Percentiles rank a stretch among this genome's conserved stretches.
phyloP scores from a whole-genome alignment of 2,329 filamentous ascomycete species.

The Penicillium sp. region DNA sequence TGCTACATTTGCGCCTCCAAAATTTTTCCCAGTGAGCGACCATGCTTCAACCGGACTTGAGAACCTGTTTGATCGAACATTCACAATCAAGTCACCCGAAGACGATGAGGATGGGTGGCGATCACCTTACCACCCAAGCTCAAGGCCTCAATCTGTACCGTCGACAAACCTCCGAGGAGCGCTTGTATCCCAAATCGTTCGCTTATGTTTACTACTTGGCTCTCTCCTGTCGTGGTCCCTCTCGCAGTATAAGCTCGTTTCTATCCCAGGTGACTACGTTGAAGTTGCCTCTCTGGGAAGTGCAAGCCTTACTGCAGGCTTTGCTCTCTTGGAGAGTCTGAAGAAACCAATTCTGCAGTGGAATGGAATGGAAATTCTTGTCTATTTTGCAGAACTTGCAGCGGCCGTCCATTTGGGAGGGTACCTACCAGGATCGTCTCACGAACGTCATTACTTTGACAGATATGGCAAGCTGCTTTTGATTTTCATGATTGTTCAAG shows the following conservation, averaged over 20 bases:
- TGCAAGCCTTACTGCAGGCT: slow-evolving; percentile 46
- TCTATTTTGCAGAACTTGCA: slow-evolving; percentile 44
- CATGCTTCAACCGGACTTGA: slow-evolving; percentile 53
- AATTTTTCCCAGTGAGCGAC: slow-evolving; percentile 51
- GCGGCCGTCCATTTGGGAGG: slow-evolving; percentile 45
- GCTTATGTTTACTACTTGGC: slow-evolving; percentile 34
- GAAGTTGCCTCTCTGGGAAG: slow-evolving; percentile 45
- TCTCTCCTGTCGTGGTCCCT: slow-evolving; percentile 40
- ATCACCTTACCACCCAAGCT: slow-evolving; percentile 14
- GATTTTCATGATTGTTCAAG: slow-evolving; percentile 46
- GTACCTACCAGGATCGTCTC: slow-evolving; percentile 36
- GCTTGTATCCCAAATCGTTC: slow-evolving; percentile 35
- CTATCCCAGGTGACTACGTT: slow-evolving; percentile 43
- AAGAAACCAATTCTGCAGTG: slow-evolving; percentile 43
- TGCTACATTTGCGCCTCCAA: slow-evolving; percentile 49
- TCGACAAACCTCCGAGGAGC: slow-evolving; percentile 21
- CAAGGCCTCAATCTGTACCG: slow-evolving; percentile 10
- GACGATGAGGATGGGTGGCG: slow-evolving; percentile 31
- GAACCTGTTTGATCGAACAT: slow-evolving; percentile 51
- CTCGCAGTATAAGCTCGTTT: slow-evolving; percentile 36
- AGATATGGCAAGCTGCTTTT: slow-evolving; percentile 45
- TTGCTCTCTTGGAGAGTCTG: slow-evolving; percentile 44
- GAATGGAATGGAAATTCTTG: slow-evolving; percentile 46
- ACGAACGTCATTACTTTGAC: slow-evolving; percentile 42
- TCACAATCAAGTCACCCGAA: slow-evolving; percentile 43